Evolutionary conservation across 805 yeast species (phyloP), one percentile per base, ranked within the genome.

Genomic region (Saccharomycopsis javanensis): DNA sequence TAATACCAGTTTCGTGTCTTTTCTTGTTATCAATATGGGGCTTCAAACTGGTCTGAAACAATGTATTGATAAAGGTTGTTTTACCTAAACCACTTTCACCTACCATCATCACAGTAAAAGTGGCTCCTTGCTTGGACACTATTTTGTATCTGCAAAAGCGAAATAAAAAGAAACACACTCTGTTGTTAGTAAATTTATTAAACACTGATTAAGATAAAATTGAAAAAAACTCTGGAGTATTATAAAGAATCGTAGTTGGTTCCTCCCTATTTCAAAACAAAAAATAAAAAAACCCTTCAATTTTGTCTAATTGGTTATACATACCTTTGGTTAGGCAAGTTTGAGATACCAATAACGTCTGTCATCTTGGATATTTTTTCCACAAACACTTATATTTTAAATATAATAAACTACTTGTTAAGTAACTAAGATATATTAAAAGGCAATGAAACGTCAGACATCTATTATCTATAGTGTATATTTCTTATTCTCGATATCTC

Each of bases 81-180:
- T 90, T 88, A 60, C 97, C 97, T 54, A 89, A 73, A 5, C 97
- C 96, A 53, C 91, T 81, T 69, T 90, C 97, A 64, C 97, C 97
- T 51, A 89, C 88, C 28, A 88, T 83, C 90, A 88, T 85, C 63
- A 87, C 62, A 42, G 90, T 87, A 74, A 87, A 83, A 23, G 82
- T 77, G 59, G 89, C 86, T 50, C 94, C 95, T 64, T 81, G 75
- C 62, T 83, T 83, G 59, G 87, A 82, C 54, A 86, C 86, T 61
- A 85, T 81, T 68, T 85, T 86, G 73, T 85, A 86, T 68, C 86
- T 80, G 20, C 7, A 48, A 48, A 34, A 54, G 27, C 25, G 15
- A 46, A 13, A 4, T 13, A 31, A n/a, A n/a, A n/a, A n/a, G n/a
- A n/a, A n/a, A n/a, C n/a, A n/a, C n/a, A n/a, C n/a, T n/a, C n/a